Base-by-base conservation (phyloP, 2,329 filamentous ascomycete genomes). In the Emericellopsis atlantica region DNA sequence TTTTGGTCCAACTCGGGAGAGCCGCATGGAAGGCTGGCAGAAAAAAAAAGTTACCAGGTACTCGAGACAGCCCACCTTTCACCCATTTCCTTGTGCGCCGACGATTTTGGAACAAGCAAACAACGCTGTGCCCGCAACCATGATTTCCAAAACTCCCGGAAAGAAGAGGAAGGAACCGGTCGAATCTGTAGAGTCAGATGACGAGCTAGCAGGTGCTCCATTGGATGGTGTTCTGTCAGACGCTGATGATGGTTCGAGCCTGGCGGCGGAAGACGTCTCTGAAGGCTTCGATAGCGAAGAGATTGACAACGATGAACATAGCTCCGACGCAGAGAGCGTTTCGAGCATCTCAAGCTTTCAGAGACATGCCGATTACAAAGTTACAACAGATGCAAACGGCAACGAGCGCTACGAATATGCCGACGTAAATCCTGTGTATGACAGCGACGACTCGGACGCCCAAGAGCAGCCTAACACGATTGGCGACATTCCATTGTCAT, bases 401-500 rank as follows among this genome's bases (percentile, higher is more conserved):
- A 84, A 87, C 52, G 76, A 81, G 48, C 79, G 92, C 58, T 98
- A 94, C 56, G 73, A 95, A 36, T 98, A 96, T 64, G 77, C 84
- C 47, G 92, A 96, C 56, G 88, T 98, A 47, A 83, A 96, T 49
- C 86, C 90, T 3, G 81, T 88, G 41, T 95, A 98, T 63, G 92
- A 96, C 56, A 95, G 89, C 2, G 93, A 98, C 62, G 90, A 95
- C 56, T 84, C 84, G 4, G 90, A 95, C 58, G 81, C 80, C 4
- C 78, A 83, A 46, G 82, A 77, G 42, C 76, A 81, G 23, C 72
- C 70, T 40, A 98, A 98, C 64, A 96, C 92, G 0, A 95, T 98
- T 53, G 93, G 92, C 50, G 73, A 96, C 57, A 98, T 98, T 45
- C 86, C 89, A 5, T 67, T 96, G 39, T 83, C 84, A 4, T 96